Evolutionary conservation across 148 eudicot genomes (phyloP).

Genomic region (Amaranthus palmeri): DNA sequence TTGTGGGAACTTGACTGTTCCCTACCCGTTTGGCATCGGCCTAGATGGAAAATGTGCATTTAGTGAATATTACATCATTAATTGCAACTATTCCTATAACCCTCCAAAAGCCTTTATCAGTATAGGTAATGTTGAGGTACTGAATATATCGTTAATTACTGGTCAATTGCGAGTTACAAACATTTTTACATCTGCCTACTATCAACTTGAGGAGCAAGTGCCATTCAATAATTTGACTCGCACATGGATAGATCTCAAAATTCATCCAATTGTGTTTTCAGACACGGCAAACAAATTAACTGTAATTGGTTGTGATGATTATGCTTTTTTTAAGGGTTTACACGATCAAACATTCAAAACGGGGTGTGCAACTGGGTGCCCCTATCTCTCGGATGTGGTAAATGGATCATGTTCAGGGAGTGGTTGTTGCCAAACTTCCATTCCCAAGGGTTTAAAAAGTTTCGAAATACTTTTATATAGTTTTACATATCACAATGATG

Average conservation of each 20-base stretch:
- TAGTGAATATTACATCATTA: neutral
- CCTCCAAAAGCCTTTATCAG: slow-evolving; percentile 19
- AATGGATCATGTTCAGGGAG: slow-evolving; percentile 33
- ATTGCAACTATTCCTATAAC: neutral
- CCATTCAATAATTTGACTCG: too few relatives aligned
- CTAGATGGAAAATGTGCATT: slow-evolving; percentile 9
- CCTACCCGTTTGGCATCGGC: slow-evolving; percentile 26
- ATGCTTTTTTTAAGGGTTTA: slow-evolving; percentile 2
- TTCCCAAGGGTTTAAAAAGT: slow-evolving; percentile 33
- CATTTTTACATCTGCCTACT: slow-evolving; percentile 23
- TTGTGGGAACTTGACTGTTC: slow-evolving; percentile 16
- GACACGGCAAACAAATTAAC: slow-evolving; percentile 28
- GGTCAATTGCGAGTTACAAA: slow-evolving; percentile 29
- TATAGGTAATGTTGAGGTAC: too few relatives aligned
- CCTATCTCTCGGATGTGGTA: slow-evolving; percentile 16
- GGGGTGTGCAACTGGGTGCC: slow-evolving; percentile 34
- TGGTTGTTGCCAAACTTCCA: slow-evolving; percentile 1
- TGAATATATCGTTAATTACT: slow-evolving; percentile 25
- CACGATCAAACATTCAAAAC: neutral
- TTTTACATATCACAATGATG: slow-evolving; percentile 13
- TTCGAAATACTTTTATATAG: neutral
- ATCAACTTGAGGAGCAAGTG: neutral
- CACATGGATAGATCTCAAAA: neutral
- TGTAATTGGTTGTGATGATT: slow-evolving; percentile 50
- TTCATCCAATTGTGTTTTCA: slow-evolving; percentile 35